Base-by-base conservation (phyloP, 2,329 filamentous ascomycete genomes). In the Verticillium klebahnii region DNA sequence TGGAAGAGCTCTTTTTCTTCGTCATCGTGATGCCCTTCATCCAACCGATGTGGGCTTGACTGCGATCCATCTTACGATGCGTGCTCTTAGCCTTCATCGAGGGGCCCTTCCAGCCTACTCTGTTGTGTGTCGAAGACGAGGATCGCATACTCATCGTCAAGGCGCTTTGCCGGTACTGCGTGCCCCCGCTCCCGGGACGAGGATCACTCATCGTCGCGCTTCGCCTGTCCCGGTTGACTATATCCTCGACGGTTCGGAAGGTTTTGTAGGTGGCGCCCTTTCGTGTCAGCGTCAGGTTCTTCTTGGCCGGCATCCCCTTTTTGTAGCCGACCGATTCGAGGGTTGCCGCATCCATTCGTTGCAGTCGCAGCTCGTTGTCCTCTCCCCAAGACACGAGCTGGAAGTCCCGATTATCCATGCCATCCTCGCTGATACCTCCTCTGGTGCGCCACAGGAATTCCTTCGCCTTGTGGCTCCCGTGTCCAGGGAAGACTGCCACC, bases 331-430 rank as follows among this genome's bases (percentile, higher is more conserved):
- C 89, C 2, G 84, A 80, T 62, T 85, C 80, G 1, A 95, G 78
- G 34, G 88, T 79, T 31, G 86, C 78, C 1, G 85, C 77, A 50
- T 91, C 84, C 23, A 93, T 84, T 57, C 87, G 88, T 71, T 96
- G 91, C 32, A 97, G 80, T 57, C 90, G 88, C 34, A 97, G 80
- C 69, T 93, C 86, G 67, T 90, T 90, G 72, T 97, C 94, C 57
- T 91, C 89, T 31, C 93, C 93, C 93, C 93, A 97, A 0, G 93
- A 93, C 0, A 97, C 91, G 19, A 97, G 81, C 73, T 97, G 93
- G 66, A 97, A 97, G 59, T 97, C 93, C 68, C 94, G 86, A 64
- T 93, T 81, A 69, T 97, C 93, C 56, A 89, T 76, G n/a, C 85
- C 83, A 60, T 92, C 85, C 17, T 86, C 83, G 19, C 84, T 83